phyloP scores from a whole-genome alignment of 208 protist species.

The Sergeia podlipaevii region DNA sequence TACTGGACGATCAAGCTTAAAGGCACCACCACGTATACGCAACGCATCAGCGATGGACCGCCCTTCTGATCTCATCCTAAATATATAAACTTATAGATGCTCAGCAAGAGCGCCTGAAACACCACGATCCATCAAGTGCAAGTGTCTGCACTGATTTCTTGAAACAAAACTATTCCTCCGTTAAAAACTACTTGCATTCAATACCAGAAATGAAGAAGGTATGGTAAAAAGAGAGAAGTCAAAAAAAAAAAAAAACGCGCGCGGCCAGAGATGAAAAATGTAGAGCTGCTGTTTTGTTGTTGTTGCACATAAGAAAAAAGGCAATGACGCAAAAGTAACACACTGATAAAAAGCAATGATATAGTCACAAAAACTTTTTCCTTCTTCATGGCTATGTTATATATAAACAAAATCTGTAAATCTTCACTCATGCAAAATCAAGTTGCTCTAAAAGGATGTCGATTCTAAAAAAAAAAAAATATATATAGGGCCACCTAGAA shows the following conservation, averaged over 20 bases:
- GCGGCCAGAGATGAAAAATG: conserved; percentile 11
- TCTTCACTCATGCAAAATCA: not conserved
- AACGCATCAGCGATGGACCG: not conserved
- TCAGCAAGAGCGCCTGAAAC: not conserved
- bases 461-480: conserved; percentile 19
- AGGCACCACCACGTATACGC: conserved; percentile 13
- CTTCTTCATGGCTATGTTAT: not conserved
- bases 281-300: not conserved
- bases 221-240: conserved; percentile 3
- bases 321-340: not conserved
- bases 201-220: too few relatives aligned
- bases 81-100: not conserved
- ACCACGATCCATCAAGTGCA: not conserved
- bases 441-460: too few relatives aligned
- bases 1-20: too few relatives aligned
- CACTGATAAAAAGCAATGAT: conserved; percentile 6
- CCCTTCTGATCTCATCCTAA: not conserved
- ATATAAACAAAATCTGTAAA: not conserved
- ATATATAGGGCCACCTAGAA: too few relatives aligned
- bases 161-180: too few relatives aligned
- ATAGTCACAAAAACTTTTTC: not conserved
- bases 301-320: too few relatives aligned
- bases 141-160: too few relatives aligned
- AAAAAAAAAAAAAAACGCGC: conserved; percentile 11
- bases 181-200: too few relatives aligned